Conservation (phyloP, 2,329 filamentous ascomycete genomes). For the Ceratocystis huliohia region DNA sequence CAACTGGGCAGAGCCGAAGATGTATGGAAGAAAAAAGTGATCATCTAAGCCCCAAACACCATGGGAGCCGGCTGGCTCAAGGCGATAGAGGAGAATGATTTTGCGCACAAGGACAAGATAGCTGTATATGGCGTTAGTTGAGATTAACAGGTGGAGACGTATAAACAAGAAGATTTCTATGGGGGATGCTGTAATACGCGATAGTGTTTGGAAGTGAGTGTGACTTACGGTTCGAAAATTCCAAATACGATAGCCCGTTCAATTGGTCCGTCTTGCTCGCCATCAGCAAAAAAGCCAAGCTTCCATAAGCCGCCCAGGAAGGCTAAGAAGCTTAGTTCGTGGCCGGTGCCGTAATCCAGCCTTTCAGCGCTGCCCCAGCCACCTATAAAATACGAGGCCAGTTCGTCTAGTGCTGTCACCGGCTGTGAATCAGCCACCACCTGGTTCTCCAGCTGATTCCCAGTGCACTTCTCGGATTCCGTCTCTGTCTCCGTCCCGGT, state of each 20-base stretch:
- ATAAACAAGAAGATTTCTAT: background rate
- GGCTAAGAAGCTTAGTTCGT: constrained; percentile 87
- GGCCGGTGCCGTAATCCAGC: constrained; percentile 90
- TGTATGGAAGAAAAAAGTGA: constrained; percentile 85
- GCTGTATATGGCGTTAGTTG: constrained; percentile 31
- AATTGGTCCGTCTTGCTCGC: constrained; percentile 38
- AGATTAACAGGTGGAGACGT: background rate
- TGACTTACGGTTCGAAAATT: constrained; percentile 65
- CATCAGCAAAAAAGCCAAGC: constrained; percentile 60
- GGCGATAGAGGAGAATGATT: constrained; percentile 78
- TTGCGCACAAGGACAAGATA: constrained; percentile 70
- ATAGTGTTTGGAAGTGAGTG: background rate
- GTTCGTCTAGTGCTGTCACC: constrained; percentile 24
- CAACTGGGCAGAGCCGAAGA: constrained; percentile 86
- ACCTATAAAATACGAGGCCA: constrained; percentile 57
- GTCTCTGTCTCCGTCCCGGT: background rate
- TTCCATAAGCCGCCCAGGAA: constrained; percentile 90
- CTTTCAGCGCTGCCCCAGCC: constrained; percentile 79
- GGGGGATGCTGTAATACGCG: background rate
- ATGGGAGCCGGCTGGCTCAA: constrained; percentile 91
- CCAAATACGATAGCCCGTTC: constrained; percentile 73
- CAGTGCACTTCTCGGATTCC: background rate
- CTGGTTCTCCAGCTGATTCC: background rate
- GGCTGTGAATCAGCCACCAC: background rate
- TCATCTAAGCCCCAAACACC: constrained; percentile 99